A percentile compares a stretch with the other conserved stretches of the same genome.
Evolutionary conservation across 371 early-diverging fungal genomes (phyloP).

Genomic region (Mitosporidium daphniae): DNA sequence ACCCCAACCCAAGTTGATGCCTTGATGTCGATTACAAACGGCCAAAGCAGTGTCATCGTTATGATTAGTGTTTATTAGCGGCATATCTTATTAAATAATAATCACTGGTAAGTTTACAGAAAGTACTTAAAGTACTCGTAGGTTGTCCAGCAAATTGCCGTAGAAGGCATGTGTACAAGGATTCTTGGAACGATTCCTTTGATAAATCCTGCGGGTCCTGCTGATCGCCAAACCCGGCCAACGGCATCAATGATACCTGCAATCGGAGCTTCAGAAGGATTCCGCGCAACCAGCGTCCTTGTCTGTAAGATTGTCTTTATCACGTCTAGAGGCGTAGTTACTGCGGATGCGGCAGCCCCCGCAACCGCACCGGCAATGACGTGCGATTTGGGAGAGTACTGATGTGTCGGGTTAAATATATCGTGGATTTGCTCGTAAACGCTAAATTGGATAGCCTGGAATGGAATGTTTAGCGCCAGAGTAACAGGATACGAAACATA

Average conservation of each 20-base stretch:
- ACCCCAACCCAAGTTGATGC: no score
- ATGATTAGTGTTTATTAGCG: no score
- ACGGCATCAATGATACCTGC: slow-evolving; percentile 26
- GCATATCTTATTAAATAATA: no score
- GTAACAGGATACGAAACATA: slow-evolving; percentile 65
- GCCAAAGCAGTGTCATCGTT: no score
- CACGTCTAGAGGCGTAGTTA: slow-evolving; percentile 32
- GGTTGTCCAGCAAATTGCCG: slow-evolving; percentile 48
- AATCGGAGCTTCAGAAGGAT: slow-evolving; percentile 21
- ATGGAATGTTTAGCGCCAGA: slow-evolving; percentile 46
- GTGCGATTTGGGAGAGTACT: slow-evolving; percentile 45
- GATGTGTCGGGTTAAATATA: slow-evolving; percentile 19
- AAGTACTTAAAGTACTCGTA: slow-evolving; percentile 2
- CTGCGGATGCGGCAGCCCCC: slow-evolving; percentile 41
- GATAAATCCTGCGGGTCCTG: slow-evolving; percentile 34
- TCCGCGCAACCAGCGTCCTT: slow-evolving; percentile 23
- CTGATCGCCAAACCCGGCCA: slow-evolving; percentile 21
- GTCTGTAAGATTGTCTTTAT: slow-evolving; percentile 65
- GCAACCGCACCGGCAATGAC: slow-evolving; percentile 46
- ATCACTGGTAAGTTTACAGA: no score
- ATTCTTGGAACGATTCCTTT: slow-evolving; percentile 42
- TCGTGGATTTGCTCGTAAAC: slow-evolving; percentile 41
- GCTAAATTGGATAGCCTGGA: slow-evolving; percentile 49
- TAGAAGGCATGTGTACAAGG: slow-evolving; percentile 46
- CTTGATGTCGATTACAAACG: no score